Base-by-base conservation (phyloP, 2,329 filamentous ascomycete genomes). In the Aspergillus ibericus region DNA sequence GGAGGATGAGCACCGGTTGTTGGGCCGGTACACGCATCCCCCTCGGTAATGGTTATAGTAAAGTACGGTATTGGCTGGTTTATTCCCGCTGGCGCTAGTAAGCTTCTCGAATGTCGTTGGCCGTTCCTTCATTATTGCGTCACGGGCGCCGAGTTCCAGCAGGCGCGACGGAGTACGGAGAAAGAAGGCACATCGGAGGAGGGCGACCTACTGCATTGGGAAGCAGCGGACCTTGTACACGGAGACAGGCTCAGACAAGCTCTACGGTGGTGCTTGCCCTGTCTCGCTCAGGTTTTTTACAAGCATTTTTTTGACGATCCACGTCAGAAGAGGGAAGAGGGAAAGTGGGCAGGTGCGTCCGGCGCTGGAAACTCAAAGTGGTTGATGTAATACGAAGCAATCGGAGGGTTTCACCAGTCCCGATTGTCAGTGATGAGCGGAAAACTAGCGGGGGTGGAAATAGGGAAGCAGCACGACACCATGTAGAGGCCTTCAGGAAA, bases 101-200 rank as follows among this genome's bases (percentile, higher is more conserved):
- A 10, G 51, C 51, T 53, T 53, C 51, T 53, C 51, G 51, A 53
- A 53, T 53, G 27, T 34, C 40, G 51, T 53, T 53, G 51, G 51
- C 18, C 20, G 36, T 29, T 53, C 29, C 51, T 29, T 27, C 38
- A 44, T 27, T 22, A 44, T 53, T 53, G 51, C 51, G 51, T 53
- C 51, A 53, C 51, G 51, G 51, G 25, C n/a, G 18, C 34, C 51
- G 22, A 29, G 22, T 32, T 44, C 51, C 27, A 29, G 13, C 16
- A 18, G 36, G 38, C 34, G 40, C 18, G 25, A 53, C 51, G 51
- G 51, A 53, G 29, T 38, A 50, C 51, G 36, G 36, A 44, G 35
- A 42, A 29, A 32, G 36, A 42, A 42, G 18, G 38, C 20, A 22
- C 25, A 38, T 34, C 36, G 51, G 36, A 53, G 36, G 18, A 15